Percentiles rank a stretch among this genome's conserved stretches.
Evolutionary conservation across 2,329 filamentous ascomycete species (phyloP).

Genomic region (Paraphoma chrysanthemicola): DNA sequence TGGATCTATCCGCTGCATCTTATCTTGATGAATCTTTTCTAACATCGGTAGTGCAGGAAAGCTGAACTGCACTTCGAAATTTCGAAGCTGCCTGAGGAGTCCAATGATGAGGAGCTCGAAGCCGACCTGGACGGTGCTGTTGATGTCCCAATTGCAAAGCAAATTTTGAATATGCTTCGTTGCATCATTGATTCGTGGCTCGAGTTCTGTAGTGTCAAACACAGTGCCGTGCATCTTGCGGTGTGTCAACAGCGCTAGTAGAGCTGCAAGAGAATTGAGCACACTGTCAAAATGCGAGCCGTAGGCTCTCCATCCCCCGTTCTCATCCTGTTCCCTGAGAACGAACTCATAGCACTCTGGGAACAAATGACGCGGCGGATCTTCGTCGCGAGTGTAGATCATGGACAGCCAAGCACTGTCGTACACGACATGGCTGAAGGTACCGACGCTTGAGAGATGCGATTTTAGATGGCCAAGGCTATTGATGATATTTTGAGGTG

Average conservation of each 20-base stretch:
- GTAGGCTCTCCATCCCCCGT: slow-evolving; percentile 24
- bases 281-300: slow-evolving; percentile 42
- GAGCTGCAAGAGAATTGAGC: slow-evolving; percentile 42
- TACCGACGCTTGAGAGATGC: too few species aligned
- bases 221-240: not conserved
- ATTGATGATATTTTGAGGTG: too few species aligned
- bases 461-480: too few species aligned
- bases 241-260: slow-evolving; percentile 37
- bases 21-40: not conserved
- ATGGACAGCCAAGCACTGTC: slow-evolving; percentile 24
- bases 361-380: not conserved
- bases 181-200: not conserved
- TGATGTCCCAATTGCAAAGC: slow-evolving; percentile 39
- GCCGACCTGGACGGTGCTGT: slow-evolving; percentile 37
- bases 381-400: slow-evolving; percentile 3
- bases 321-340: not conserved
- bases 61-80: not conserved
- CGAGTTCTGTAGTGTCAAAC: too few species aligned
- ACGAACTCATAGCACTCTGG: not conserved
- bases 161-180: slow-evolving; percentile 2
- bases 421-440: slow-evolving; percentile 11
- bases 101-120: slow-evolving; percentile 47
- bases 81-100: slow-evolving; percentile 36
- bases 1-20: not conserved
- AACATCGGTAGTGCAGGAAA: too few species aligned